A percentile compares a stretch with the other conserved stretches of the same genome.
These are phyloP conservation scores for Kwoniella pini DNA, from an alignment of 768 basidiomycete genomes.

Conservation along the genomic window DNA sequence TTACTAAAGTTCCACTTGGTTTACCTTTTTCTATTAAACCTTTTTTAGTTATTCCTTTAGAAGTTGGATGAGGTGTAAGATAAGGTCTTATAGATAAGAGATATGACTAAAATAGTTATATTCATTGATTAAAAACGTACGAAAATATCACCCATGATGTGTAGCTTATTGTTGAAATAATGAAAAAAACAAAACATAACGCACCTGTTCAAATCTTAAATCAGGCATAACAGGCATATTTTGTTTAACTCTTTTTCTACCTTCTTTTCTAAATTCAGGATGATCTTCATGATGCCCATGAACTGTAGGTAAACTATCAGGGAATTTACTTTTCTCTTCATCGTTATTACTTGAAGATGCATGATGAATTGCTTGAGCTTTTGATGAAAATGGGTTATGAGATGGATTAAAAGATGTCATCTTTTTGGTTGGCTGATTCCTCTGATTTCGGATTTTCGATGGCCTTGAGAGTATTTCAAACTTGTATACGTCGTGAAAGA, in stretches of 20 bases:
- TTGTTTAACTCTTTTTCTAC: slow-evolving; percentile 32
- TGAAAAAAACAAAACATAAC: not conserved
- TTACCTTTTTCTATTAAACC: slow-evolving; percentile 14
- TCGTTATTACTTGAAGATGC: slow-evolving; percentile 6
- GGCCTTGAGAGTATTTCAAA: too few species aligned
- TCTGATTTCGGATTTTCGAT: too few species aligned
- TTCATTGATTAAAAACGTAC: too few species aligned
- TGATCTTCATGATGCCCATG: slow-evolving; percentile 11
- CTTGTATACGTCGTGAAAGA: too few species aligned
- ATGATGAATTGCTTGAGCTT: slow-evolving; percentile 47
- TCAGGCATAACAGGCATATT: slow-evolving; percentile 49
- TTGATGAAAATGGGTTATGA: slow-evolving; percentile 39
- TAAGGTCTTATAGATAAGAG: slow-evolving; percentile 52
- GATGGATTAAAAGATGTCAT: slow-evolving; percentile 53
- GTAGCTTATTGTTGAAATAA: not conserved
- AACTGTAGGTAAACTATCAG: slow-evolving; percentile 18
- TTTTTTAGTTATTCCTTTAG: slow-evolving; percentile 13
- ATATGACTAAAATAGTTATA: slow-evolving; percentile 50
- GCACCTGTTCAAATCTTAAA: slow-evolving; percentile 52
- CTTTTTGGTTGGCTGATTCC: too few species aligned
- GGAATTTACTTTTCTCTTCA: slow-evolving; percentile 26
- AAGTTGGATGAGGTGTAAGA: slow-evolving; percentile 39
- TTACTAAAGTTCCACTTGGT: slow-evolving; percentile 29
- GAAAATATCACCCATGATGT: too few species aligned
- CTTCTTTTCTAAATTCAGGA: slow-evolving; percentile 25